A percentile compares a stretch with the other conserved stretches of the same genome.
Evolutionary conservation across 176 grass and related monocot species (phyloP).

Genomic region (Canna indica): DNA sequence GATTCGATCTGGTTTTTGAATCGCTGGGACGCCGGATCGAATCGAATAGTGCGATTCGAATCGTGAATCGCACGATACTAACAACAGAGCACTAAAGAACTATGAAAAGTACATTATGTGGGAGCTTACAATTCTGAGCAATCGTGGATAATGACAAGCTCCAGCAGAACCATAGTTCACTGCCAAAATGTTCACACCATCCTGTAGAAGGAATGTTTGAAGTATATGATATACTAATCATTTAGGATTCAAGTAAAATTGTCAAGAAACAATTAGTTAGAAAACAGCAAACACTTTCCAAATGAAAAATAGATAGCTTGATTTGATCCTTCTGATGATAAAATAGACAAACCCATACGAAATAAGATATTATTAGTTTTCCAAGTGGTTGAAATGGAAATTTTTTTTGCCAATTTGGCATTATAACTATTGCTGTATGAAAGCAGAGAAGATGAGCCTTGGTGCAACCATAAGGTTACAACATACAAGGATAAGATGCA

Average conservation of each 20-base stretch:
- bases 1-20: no score
- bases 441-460: not conserved
- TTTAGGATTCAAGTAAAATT: not conserved
- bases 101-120: not conserved
- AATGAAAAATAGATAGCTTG: not conserved
- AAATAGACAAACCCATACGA: not conserved
- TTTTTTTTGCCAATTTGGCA: no score
- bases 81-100: not conserved
- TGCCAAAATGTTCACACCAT: slow-evolving; percentile 84
- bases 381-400: not conserved
- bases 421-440: not conserved
- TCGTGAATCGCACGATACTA: no score
- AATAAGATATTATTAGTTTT: not conserved
- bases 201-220: slow-evolving; percentile 37
- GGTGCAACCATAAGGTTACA: not conserved
- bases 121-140: slow-evolving; percentile 60
- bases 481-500: no score
- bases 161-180: slow-evolving; percentile 92
- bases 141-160: slow-evolving; percentile 64
- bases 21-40: no score
- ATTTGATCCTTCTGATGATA: not conserved
- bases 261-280: not conserved
- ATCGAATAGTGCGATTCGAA: no score
- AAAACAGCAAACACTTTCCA: not conserved
- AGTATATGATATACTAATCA: slow-evolving; percentile 19